A percentile compares a stretch with the other conserved stretches of the same genome.
These are phyloP conservation scores for Anacardium occidentale DNA, from an alignment of 345 rosid genomes.

Conservation along the genomic window DNA sequence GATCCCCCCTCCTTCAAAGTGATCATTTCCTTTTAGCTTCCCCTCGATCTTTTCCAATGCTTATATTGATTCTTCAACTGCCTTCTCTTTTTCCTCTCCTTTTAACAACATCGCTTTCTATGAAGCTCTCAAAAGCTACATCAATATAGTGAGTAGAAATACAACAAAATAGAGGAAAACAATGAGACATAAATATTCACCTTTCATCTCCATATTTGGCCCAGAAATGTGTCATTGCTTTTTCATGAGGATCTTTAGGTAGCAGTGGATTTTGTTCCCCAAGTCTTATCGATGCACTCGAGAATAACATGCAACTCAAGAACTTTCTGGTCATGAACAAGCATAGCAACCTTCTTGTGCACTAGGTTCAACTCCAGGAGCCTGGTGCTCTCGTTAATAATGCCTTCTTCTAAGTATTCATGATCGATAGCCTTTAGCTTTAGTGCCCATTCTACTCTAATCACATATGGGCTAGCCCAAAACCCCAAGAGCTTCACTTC, in stretches of 20 bases:
- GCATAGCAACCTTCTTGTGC: constrained; percentile 26
- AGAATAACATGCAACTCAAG: constrained; percentile 29
- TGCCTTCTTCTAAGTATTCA: constrained; percentile 21
- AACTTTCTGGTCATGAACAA: constrained; percentile 22
- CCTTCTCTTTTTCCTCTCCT: not conserved
- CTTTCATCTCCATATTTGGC: constrained; percentile 29
- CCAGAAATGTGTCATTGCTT: constrained; percentile 44
- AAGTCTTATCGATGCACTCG: constrained; percentile 40
- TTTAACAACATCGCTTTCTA: not conserved
- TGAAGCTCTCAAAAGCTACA: not conserved
- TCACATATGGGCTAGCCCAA: constrained; percentile 9
- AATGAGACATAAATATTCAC: constrained; percentile 15
- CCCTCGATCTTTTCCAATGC: not conserved
- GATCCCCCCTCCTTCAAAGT: not conserved
- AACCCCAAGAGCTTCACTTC: constrained; percentile 16
- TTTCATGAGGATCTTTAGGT: constrained; percentile 38
- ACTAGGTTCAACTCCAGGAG: constrained; percentile 26
- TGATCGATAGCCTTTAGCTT: constrained; percentile 21
- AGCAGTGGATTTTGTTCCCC: constrained; percentile 34
- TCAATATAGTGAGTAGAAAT: not conserved
- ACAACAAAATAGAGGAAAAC: not conserved
- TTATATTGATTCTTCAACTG: not conserved
- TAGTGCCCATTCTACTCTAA: constrained; percentile 26
- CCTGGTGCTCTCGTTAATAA: constrained; percentile 12
- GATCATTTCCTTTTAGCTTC: not conserved